Percentiles rank a stretch among this genome's conserved stretches.
phyloP scores from a whole-genome alignment of 495 filamentous ascomycete genomes.

The Tetracladium marchalianum region DNA sequence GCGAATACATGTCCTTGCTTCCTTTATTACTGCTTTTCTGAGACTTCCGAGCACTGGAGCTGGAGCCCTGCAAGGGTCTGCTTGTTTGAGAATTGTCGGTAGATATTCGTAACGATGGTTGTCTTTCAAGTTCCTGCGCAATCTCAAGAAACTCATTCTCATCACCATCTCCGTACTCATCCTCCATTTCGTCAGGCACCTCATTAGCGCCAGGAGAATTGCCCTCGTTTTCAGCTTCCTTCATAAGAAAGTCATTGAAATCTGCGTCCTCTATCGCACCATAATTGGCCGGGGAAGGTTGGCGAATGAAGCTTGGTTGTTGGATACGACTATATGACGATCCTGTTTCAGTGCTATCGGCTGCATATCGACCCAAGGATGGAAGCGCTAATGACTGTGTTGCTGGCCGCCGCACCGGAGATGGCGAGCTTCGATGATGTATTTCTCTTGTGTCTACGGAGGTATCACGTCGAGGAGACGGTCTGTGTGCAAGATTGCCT shows the following conservation, averaged over 20 bases:
- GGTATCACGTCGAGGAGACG: not conserved
- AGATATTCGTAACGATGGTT: conserved; percentile 20
- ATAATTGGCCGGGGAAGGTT: conserved; percentile 4
- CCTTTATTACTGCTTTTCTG: conserved; percentile 22
- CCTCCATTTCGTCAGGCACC: conserved; percentile 17
- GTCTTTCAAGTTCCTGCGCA: conserved; percentile 45
- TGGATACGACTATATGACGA: not conserved
- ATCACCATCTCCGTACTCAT: conserved; percentile 57
- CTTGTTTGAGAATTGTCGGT: conserved; percentile 25
- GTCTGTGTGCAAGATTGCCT: not conserved
- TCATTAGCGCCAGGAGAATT: not conserved
- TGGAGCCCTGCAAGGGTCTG: conserved; percentile 28
- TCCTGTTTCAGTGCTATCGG: not conserved
- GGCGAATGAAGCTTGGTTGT: conserved; percentile 12
- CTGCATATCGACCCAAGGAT: not conserved
- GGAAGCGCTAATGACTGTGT: too few relatives aligned
- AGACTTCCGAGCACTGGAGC: not conserved
- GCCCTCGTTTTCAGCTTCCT: conserved; percentile 7
- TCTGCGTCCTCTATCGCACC: conserved; percentile 8
- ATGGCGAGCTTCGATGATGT: not conserved
- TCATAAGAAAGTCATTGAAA: conserved; percentile 10
- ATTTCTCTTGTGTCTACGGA: not conserved
- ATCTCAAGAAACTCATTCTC: conserved; percentile 62
- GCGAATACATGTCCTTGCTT: conserved; percentile 28
- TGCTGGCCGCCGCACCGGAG: conserved; percentile 2